These are phyloP conservation scores for Corniculantispora saksenae DNA, from an alignment of 2,329 filamentous ascomycete genomes.

Conservation along the genomic window DNA sequence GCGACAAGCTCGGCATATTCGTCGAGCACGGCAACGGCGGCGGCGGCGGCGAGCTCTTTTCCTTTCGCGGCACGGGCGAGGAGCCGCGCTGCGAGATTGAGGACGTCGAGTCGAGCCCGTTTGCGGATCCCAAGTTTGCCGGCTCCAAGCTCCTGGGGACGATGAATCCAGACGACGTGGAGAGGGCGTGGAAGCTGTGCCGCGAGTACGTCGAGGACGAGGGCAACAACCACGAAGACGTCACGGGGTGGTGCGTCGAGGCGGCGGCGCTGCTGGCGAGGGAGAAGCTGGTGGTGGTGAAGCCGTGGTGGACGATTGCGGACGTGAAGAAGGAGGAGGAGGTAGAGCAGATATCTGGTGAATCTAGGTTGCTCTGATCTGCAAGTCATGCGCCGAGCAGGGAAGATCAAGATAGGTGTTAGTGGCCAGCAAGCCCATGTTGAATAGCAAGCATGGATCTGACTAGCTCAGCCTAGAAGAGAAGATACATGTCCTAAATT, in stretches of 20 bases:
- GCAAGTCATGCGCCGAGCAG: too few species aligned
- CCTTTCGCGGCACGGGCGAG: not conserved
- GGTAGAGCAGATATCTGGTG: not conserved
- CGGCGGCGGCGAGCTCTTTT: conserved; percentile 3
- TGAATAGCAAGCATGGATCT: too few species aligned
- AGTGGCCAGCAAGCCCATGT: too few species aligned
- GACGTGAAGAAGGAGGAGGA: not conserved
- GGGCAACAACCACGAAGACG: not conserved
- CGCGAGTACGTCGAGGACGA: not conserved
- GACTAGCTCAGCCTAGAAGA: too few species aligned
- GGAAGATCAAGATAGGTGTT: too few species aligned
- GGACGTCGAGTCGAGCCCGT: not conserved
- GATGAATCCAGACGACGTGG: not conserved
- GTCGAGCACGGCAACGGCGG: not conserved
- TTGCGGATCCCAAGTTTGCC: not conserved
- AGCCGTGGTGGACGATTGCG: not conserved
- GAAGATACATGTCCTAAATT: too few species aligned
- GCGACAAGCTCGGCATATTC: conserved; percentile 3
- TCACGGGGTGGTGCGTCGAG: conserved; percentile 2
- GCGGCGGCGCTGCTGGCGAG: not conserved
- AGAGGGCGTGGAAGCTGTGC: not conserved
- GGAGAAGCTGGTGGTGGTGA: not conserved
- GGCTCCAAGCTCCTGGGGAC: conserved; percentile 1
- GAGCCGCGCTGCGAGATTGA: not conserved
- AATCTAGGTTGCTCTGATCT: too few species aligned